These are phyloP conservation scores for Albifimbria verrucaria DNA, from an alignment of 2,329 filamentous ascomycete genomes.

Conservation along the genomic window DNA sequence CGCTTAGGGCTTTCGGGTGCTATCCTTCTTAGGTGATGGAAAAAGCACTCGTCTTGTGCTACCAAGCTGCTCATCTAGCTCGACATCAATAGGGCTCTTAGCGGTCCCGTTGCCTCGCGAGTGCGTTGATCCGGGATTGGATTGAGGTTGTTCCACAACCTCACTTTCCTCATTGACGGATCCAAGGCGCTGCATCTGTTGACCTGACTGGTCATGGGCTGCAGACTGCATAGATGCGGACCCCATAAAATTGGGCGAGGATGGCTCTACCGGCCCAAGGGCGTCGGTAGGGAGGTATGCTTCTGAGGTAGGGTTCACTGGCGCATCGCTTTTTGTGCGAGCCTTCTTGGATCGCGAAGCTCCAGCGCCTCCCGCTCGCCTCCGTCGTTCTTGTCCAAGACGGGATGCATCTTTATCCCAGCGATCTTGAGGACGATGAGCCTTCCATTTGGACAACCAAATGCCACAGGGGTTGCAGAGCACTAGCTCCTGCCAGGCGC, in stretches of 20 bases:
- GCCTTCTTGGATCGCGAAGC: constrained; percentile 44
- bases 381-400: constrained; percentile 49
- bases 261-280: constrained; percentile 41
- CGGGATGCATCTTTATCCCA: constrained; percentile 69
- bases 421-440: constrained; percentile 75
- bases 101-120: constrained; percentile 54
- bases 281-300: constrained; percentile 53
- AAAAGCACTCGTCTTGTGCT: constrained; percentile 70
- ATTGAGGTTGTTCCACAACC: constrained; percentile 12
- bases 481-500: constrained; percentile 65
- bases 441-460: constrained; percentile 86
- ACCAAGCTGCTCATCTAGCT: constrained; percentile 46
- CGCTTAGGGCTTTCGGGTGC: constrained; percentile 59
- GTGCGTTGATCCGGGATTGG: constrained; percentile 43
- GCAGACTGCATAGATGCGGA: constrained; percentile 14
- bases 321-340: constrained; percentile 44
- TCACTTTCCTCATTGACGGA: not conserved
- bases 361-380: constrained; percentile 39
- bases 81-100: constrained; percentile 53
- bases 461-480: constrained; percentile 96
- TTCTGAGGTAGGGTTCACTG: constrained; percentile 48
- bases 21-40: constrained; percentile 69
- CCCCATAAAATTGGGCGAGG: constrained; percentile 24
- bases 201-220: not conserved
- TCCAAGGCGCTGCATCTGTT: not conserved